Percentiles rank a stretch among this genome's conserved stretches.
These are phyloP conservation scores for Stachybotrys chartarum DNA, from an alignment of 2,329 filamentous ascomycete genomes.

Conservation along the genomic window DNA sequence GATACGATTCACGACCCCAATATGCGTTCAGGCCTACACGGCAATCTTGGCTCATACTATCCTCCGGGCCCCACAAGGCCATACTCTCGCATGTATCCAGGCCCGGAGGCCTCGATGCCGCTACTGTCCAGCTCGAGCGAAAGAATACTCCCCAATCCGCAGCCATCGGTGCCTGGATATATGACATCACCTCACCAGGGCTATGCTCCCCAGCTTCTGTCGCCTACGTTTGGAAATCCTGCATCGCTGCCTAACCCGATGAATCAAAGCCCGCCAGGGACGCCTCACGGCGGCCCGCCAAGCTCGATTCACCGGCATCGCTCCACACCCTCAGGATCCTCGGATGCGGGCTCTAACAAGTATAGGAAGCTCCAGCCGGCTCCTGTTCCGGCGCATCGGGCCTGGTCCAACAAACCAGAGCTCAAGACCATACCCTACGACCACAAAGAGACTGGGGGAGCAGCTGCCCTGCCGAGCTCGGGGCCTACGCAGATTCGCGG, in stretches of 20 bases:
- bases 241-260: slow-evolving; percentile 19
- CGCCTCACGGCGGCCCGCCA: slow-evolving; percentile 21
- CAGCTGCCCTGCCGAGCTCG: slow-evolving; percentile 46
- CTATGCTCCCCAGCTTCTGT: slow-evolving; percentile 24
- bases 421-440: slow-evolving; percentile 54
- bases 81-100: slow-evolving; percentile 23
- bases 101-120: slow-evolving; percentile 19
- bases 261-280: slow-evolving; percentile 27
- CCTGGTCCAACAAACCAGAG: slow-evolving; percentile 40
- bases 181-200: slow-evolving; percentile 25
- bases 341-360: slow-evolving; percentile 32
- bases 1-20: slow-evolving; percentile 23
- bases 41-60: slow-evolving; percentile 21
- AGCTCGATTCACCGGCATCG: slow-evolving; percentile 25
- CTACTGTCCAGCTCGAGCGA: slow-evolving; percentile 22
- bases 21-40: slow-evolving; percentile 19
- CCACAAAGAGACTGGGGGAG: slow-evolving; percentile 50
- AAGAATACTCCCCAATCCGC: slow-evolving; percentile 26
- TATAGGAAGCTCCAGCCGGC: slow-evolving; percentile 54
- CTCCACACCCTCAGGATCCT: slow-evolving; percentile 29
- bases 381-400: slow-evolving; percentile 44
- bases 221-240: slow-evolving; percentile 27
- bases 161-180: slow-evolving; percentile 20
- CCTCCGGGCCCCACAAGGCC: slow-evolving; percentile 15
- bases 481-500: slow-evolving; percentile 51